phyloP scores from a whole-genome alignment of 345 rosid species.

The Populus pruinosa region DNA sequence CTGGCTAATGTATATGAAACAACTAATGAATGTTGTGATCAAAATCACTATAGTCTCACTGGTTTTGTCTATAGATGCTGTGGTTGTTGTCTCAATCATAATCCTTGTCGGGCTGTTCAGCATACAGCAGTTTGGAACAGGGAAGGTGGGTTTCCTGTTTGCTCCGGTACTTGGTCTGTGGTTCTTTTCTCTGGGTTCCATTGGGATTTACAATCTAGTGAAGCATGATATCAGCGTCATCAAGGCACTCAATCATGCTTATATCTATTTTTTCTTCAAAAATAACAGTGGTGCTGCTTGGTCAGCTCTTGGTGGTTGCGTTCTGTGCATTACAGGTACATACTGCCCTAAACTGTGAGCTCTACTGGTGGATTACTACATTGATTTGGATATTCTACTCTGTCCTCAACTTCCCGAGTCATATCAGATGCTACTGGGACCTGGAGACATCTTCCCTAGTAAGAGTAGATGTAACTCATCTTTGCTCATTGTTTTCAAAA shows the following conservation, averaged over 20 bases:
- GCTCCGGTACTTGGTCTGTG: constrained; percentile 82
- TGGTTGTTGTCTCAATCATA: constrained; percentile 57
- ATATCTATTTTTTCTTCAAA: constrained; percentile 71
- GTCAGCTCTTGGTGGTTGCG: constrained; percentile 97
- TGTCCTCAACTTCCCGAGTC: not conserved
- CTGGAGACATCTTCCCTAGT: not conserved
- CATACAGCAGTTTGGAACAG: constrained; percentile 86
- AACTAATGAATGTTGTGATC: not conserved
- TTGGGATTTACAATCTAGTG: constrained; percentile 75
- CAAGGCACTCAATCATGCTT: constrained; percentile 80
- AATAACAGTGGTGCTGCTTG: constrained; percentile 73
- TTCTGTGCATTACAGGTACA: constrained; percentile 88
- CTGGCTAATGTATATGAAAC: not conserved
- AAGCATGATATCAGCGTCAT: constrained; percentile 59
- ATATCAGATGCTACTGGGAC: not conserved
- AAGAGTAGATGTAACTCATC: not conserved
- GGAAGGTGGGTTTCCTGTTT: constrained; percentile 86
- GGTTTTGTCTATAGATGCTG: constrained; percentile 52
- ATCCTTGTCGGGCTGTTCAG: constrained; percentile 74
- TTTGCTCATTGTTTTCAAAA: not conserved
- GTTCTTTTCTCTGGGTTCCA: constrained; percentile 85
- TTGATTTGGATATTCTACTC: constrained; percentile 4
- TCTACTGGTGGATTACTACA: not conserved
- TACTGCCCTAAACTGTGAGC: constrained; percentile 8
- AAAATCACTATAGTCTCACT: constrained; percentile 5